Conservation (phyloP, 139 green algal genomes). For the Volvox africanus region DNA sequence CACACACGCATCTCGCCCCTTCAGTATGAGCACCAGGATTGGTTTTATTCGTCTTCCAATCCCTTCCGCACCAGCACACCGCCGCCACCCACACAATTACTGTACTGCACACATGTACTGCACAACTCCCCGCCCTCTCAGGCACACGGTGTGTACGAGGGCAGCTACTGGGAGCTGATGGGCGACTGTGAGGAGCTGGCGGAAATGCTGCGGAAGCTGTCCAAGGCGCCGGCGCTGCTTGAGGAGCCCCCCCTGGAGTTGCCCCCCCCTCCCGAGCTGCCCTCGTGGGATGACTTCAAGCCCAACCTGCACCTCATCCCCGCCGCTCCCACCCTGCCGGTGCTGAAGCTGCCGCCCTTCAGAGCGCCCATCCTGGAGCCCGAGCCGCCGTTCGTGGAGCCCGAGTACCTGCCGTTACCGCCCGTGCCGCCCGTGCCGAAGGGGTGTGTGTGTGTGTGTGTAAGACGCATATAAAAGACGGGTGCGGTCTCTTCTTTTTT, state of each 20-base stretch:
- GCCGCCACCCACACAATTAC: no score
- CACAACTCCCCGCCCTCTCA: conserved; percentile 33
- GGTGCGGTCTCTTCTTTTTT: no score
- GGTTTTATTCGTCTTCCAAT: no score
- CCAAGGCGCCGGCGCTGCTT: conserved; percentile 57
- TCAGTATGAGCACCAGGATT: no score
- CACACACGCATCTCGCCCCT: no score
- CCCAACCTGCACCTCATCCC: conserved; percentile 58
- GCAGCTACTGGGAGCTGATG: conserved; percentile 80
- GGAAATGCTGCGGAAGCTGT: conserved; percentile 64
- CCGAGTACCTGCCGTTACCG: conserved; percentile 59
- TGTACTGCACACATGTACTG: no score
- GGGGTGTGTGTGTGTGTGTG: neutral
- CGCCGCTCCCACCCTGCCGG: conserved; percentile 45
- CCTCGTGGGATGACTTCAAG: conserved; percentile 75
- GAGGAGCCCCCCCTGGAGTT: conserved; percentile 69
- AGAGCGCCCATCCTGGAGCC: conserved; percentile 54
- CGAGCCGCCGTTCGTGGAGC: conserved; percentile 59
- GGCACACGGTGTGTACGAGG: conserved; percentile 78
- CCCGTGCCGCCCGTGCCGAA: conserved; percentile 38
- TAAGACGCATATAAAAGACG: neutral
- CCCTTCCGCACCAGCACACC: no score
- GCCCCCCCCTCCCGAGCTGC: conserved; percentile 57
- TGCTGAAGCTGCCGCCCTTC: conserved; percentile 66
- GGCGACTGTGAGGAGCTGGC: conserved; percentile 66